These are phyloP conservation scores for Lentinula boryana DNA, from an alignment of 768 basidiomycete species.

Conservation along the genomic window DNA sequence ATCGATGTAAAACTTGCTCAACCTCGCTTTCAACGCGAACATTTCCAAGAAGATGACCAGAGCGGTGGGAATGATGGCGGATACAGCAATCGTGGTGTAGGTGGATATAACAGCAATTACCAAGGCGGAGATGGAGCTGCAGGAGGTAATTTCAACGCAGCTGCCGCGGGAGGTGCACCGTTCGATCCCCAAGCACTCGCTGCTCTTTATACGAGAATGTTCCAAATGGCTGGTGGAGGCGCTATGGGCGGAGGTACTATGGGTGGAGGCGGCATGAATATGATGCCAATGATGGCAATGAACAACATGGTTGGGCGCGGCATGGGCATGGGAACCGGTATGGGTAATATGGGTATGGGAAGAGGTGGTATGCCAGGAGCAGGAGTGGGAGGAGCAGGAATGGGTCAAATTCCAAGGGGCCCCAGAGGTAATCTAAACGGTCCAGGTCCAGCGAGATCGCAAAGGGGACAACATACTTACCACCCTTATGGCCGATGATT, in stretches of 20 bases:
- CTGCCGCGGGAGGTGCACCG: conserved; percentile 32
- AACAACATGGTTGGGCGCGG: conserved; percentile 66
- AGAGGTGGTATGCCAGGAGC: neutral
- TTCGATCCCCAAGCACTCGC: conserved; percentile 94
- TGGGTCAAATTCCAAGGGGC: conserved; percentile 3
- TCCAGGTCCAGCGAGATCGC: conserved; percentile 1
- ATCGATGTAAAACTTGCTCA: conserved; percentile 98
- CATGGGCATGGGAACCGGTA: conserved; percentile 23
- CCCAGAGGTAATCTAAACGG: conserved; percentile 2
- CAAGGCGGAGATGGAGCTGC: conserved; percentile 17
- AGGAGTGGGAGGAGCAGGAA: neutral
- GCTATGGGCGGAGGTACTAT: conserved; percentile 27
- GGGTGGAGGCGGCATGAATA: conserved; percentile 43
- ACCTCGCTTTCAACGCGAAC: conserved; percentile 77
- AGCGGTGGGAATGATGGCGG: conserved; percentile 26
- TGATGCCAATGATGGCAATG: conserved; percentile 28
- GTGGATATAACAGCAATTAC: conserved; percentile 32
- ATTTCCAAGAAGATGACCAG: conserved; percentile 51
- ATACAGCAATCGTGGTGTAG: conserved; percentile 17
- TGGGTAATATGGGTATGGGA: neutral
- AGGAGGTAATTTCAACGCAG: conserved; percentile 18
- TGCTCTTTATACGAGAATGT: conserved; percentile 93
- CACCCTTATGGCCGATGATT: conserved; percentile 4
- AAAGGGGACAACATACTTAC: conserved; percentile 3
- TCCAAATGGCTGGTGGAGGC: conserved; percentile 64